phyloP scores from a whole-genome alignment of 306 rosid genomes.

The Casuarina equisetifolia region DNA sequence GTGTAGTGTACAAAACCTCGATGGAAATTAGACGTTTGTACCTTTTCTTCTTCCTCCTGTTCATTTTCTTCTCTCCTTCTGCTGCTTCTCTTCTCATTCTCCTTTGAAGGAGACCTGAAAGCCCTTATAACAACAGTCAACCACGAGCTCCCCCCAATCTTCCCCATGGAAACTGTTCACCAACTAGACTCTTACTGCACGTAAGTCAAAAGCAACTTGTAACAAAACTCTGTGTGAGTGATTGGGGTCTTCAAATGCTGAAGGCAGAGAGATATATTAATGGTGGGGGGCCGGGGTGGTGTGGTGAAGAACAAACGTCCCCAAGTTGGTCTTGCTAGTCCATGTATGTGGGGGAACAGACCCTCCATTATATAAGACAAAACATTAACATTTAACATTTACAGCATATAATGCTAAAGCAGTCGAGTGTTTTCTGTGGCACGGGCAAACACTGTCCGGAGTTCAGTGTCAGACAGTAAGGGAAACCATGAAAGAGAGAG shows the following conservation, averaged over 20 bases:
- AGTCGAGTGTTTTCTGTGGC: constrained; percentile 35
- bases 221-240: neutral
- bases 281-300: too few relatives aligned
- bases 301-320: constrained; percentile 13
- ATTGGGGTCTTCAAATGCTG: constrained; percentile 21
- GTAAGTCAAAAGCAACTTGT: neutral
- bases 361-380: constrained; percentile 14
- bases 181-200: neutral
- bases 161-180: constrained; percentile 39
- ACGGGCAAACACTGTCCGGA: constrained; percentile 25
- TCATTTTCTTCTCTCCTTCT: constrained; percentile 47
- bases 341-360: constrained; percentile 40
- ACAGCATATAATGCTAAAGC: constrained; percentile 27
- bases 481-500: constrained; percentile 23
- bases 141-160: constrained; percentile 53
- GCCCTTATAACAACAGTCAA: constrained; percentile 50
- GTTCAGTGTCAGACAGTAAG: constrained; percentile 31
- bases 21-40: neutral
- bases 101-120: constrained; percentile 50
- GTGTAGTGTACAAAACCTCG: neutral
- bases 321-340: constrained; percentile 21
- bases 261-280: constrained; percentile 4
- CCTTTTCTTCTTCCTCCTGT: constrained; percentile 54
- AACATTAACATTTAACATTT: constrained; percentile 17
- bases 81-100: constrained; percentile 35